These are phyloP conservation scores for Psilocybe cyanescens DNA, from an alignment of 768 basidiomycete genomes.

Conservation along the genomic window DNA sequence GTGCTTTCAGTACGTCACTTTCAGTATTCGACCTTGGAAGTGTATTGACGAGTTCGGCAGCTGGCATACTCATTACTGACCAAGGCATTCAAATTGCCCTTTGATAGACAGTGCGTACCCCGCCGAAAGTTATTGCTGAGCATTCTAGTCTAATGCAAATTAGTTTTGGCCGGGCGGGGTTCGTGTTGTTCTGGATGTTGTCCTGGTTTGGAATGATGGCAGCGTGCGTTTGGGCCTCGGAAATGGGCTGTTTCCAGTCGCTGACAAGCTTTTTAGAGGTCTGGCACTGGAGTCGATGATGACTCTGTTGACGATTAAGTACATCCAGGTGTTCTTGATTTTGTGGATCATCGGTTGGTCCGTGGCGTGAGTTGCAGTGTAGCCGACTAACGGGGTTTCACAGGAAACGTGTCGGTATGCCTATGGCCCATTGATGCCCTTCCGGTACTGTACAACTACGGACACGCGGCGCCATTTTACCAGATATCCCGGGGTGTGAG, in stretches of 20 bases:
- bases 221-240: slow-evolving; percentile 38
- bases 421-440: slow-evolving; percentile 57
- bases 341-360: slow-evolving; percentile 60
- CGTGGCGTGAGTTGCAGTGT: neutral
- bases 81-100: slow-evolving; percentile 61
- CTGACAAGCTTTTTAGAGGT: slow-evolving; percentile 38
- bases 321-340: slow-evolving; percentile 61
- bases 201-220: slow-evolving; percentile 62
- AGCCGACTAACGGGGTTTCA: neutral
- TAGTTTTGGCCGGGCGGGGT: slow-evolving; percentile 56
- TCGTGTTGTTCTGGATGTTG: slow-evolving; percentile 72
- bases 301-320: slow-evolving; percentile 53
- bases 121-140: neutral
- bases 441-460: slow-evolving; percentile 59
- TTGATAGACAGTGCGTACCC: slow-evolving; percentile 49
- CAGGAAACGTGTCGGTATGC: slow-evolving; percentile 62
- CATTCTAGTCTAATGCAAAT: neutral
- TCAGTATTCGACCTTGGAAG: neutral
- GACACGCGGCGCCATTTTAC: slow-evolving; percentile 65
- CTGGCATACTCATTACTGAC: slow-evolving; percentile 61
- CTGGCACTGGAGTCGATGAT: slow-evolving; percentile 60
- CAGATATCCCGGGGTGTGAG: slow-evolving; percentile 60
- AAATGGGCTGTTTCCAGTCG: neutral
- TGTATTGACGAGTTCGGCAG: slow-evolving; percentile 26
- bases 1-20: slow-evolving; percentile 34